phyloP scores from a whole-genome alignment of 305 asterid genomes.

The Fraxinus sp. region DNA sequence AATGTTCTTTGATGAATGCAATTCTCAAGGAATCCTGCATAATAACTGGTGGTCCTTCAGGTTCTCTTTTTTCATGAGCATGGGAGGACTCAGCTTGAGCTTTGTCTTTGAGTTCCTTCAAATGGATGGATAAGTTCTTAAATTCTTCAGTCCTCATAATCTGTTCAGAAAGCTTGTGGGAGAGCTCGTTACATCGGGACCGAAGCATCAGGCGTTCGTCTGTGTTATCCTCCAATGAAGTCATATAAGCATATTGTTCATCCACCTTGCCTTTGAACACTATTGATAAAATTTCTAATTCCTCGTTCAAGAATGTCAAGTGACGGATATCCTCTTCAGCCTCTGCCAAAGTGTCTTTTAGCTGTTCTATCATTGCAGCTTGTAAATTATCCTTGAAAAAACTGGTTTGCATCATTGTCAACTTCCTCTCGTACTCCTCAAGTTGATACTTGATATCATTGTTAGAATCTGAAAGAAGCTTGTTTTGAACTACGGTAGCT shows the following conservation, averaged over 20 bases:
- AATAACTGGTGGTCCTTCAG: slow-evolving; percentile 59
- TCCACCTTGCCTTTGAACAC: slow-evolving; percentile 54
- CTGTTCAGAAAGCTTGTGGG: slow-evolving; percentile 74
- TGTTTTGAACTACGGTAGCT: slow-evolving; percentile 45
- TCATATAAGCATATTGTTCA: slow-evolving; percentile 42
- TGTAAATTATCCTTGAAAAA: slow-evolving; percentile 38
- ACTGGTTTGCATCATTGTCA: slow-evolving; percentile 30
- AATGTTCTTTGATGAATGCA: slow-evolving; percentile 93
- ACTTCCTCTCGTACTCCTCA: slow-evolving; percentile 46
- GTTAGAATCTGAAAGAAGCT: slow-evolving; percentile 59
- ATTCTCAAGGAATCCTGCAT: slow-evolving; percentile 80
- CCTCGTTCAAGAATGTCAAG: slow-evolving; percentile 55
- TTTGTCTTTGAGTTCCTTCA: slow-evolving; percentile 84
- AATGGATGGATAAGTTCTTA: slow-evolving; percentile 67
- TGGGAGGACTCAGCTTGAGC: slow-evolving; percentile 70
- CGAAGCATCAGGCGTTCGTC: slow-evolving; percentile 46
- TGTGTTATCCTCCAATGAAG: slow-evolving; percentile 43
- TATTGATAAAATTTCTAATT: slow-evolving; percentile 54
- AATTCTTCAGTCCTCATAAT: slow-evolving; percentile 71
- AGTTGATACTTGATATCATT: slow-evolving; percentile 34
- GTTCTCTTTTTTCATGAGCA: slow-evolving; percentile 61
- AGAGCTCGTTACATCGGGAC: slow-evolving; percentile 50
- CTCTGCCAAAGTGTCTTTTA: slow-evolving; percentile 36
- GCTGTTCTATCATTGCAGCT: slow-evolving; percentile 42
- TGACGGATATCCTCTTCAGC: slow-evolving; percentile 51